Conservation (phyloP, 345 rosid species). For the Microthlaspi erraticum region DNA sequence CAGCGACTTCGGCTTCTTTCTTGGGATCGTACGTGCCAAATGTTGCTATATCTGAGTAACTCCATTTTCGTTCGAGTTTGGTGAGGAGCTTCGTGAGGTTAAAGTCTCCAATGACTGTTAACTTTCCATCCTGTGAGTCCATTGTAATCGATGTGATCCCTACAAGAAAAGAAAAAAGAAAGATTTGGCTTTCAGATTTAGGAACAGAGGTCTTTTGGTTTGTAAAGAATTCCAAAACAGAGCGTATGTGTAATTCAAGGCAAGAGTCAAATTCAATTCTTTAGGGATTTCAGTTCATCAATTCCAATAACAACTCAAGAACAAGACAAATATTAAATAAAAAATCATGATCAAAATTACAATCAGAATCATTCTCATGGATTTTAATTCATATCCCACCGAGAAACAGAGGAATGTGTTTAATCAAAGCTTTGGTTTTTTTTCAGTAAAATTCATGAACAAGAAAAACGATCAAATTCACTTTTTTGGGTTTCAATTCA, state of each 20-base stretch:
- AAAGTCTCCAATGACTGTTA: conserved; percentile 64
- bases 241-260: not conserved
- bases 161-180: not conserved
- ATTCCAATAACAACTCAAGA: not conserved
- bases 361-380: not conserved
- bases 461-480: not conserved
- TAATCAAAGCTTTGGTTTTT: not conserved
- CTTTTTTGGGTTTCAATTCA: not conserved
- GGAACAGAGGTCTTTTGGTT: too few species aligned
- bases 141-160: conserved; percentile 46
- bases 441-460: not conserved
- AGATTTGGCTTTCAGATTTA: not conserved
- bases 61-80: conserved; percentile 52
- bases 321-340: not conserved
- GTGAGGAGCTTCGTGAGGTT: conserved; percentile 49
- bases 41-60: conserved; percentile 45
- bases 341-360: not conserved
- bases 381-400: not conserved
- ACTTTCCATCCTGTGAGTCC: conserved; percentile 58
- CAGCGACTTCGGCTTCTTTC: conserved; percentile 26
- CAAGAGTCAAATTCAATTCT: too few species aligned
- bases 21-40: conserved; percentile 47
- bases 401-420: not conserved
- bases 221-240: not conserved
- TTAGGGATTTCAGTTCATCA: too few species aligned